Evolutionary conservation across 2,329 filamentous ascomycete species (phyloP).

Genomic region (Fusarium hostae): DNA sequence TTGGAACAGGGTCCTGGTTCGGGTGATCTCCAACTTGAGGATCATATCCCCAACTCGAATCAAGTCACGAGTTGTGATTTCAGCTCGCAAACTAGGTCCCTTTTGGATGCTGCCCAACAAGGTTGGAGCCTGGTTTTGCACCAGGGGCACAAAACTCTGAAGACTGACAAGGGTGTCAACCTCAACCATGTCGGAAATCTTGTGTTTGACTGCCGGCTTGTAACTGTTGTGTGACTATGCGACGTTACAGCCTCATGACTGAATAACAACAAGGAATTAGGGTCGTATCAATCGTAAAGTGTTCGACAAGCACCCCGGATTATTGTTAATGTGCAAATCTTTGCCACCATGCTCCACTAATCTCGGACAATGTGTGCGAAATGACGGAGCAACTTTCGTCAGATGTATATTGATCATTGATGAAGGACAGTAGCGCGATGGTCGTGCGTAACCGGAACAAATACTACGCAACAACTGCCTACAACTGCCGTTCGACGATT

Average conservation of each 20-base stretch:
- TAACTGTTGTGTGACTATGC: not conserved
- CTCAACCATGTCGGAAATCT: slow-evolving; percentile 14
- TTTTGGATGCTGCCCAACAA: slow-evolving; percentile 11
- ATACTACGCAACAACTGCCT: not conserved
- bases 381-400: not conserved
- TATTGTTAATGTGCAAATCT: not conserved
- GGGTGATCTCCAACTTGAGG: slow-evolving; percentile 24
- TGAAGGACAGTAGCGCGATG: not conserved
- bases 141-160: slow-evolving; percentile 5
- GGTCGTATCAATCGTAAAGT: not conserved
- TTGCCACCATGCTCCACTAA: not conserved
- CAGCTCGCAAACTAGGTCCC: slow-evolving; percentile 28
- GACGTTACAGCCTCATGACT: slow-evolving; percentile 6
- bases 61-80: slow-evolving; percentile 7
- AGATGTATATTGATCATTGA: not conserved
- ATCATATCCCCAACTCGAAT: slow-evolving; percentile 10
- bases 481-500: slow-evolving; percentile 1
- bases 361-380: not conserved
- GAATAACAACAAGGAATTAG: not conserved
- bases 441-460: not conserved
- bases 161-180: slow-evolving; percentile 2
- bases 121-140: not conserved
- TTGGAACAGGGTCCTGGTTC: slow-evolving; percentile 12
- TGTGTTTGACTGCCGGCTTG: slow-evolving; percentile 18
- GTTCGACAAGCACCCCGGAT: not conserved